Conservation (phyloP, 2,329 filamentous ascomycete species). For the Paradendryphiella salina region DNA sequence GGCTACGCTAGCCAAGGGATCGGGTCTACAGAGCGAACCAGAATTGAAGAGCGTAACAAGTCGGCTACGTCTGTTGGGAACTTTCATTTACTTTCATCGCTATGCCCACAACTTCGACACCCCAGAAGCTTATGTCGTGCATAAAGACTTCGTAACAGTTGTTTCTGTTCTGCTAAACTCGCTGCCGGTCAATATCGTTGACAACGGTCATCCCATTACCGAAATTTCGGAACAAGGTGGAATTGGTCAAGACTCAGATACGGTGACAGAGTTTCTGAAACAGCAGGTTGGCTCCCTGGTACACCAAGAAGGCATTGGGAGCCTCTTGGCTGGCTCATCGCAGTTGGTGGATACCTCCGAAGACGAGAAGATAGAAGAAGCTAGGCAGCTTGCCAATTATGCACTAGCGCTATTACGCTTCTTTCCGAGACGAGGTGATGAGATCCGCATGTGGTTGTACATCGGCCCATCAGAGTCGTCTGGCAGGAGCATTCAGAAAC, state of each 20-base stretch:
- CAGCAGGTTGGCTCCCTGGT: conserved; percentile 71
- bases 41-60: conserved; percentile 44
- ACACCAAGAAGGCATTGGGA: conserved; percentile 73
- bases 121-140: conserved; percentile 49
- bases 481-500: conserved; percentile 36
- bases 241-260: conserved; percentile 23
- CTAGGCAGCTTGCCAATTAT: conserved; percentile 79
- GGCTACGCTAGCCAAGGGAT: conserved; percentile 34
- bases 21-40: conserved; percentile 31
- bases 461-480: conserved; percentile 65
- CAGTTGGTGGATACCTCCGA: conserved; percentile 43
- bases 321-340: conserved; percentile 57
- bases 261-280: conserved; percentile 58
- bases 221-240: conserved; percentile 33
- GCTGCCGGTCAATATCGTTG: conserved; percentile 59
- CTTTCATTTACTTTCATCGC: conserved; percentile 62
- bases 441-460: conserved; percentile 93
- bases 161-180: conserved; percentile 61
- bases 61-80: conserved; percentile 61
- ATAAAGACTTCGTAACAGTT: conserved; percentile 59
- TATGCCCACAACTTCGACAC: conserved; percentile 50
- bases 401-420: conserved; percentile 82
- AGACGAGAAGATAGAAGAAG: conserved; percentile 56
- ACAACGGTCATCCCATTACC: conserved; percentile 49
- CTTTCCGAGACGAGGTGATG: conserved; percentile 79